Base-by-base conservation (phyloP, 2,329 filamentous ascomycete genomes). In the Sclerotinia sclerotiorum region DNA sequence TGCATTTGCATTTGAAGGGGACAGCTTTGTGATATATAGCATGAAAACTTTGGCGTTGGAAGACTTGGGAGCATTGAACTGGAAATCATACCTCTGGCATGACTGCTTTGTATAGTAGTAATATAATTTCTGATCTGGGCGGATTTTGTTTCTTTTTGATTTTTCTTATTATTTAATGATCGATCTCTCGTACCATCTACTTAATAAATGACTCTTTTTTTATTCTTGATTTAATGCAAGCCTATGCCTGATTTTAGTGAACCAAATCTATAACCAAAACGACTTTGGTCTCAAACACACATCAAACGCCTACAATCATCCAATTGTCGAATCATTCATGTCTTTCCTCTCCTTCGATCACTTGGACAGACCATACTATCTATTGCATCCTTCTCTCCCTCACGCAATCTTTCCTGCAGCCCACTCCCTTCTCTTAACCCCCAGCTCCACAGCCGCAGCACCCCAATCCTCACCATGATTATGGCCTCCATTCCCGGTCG, bases 391-490 rank as follows among this genome's bases (percentile, higher is more conserved):
- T n/a, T 39, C 11, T 19, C n/a, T 46, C 48, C n/a, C 56, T 70
- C 64, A 74, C 15, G 69, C 68, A 55, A 76, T 75, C 69, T 76
- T 77, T 29, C 77, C 75, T 27, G 72, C 86, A 3, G 87, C 86
- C 94, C 94, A 98, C 63, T 88, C 89, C 80, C 84, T 90, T 78
- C 91, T 88, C 88, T 97, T 98, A 24, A 91, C 86, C 7, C 91
- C 94, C 83, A 99, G 85, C 84, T 99, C 95, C 46, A 99, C 95
- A 7, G 95, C 95, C 27, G 94, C 95, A 74, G 88, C 84, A 4
- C 95, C 95, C 95, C 95, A 99, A 79, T 98, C 94, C 81, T 95
- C 90, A 39, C 95, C 95, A 81, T 99, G 94, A 81, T 98, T 98
- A 79, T 98, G 95, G 2, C 94, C 94, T 39, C 80, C 91, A 77